Base-by-base conservation (phyloP, 1,284 basidiomycete species). In the Athelia psychrophila region DNA sequence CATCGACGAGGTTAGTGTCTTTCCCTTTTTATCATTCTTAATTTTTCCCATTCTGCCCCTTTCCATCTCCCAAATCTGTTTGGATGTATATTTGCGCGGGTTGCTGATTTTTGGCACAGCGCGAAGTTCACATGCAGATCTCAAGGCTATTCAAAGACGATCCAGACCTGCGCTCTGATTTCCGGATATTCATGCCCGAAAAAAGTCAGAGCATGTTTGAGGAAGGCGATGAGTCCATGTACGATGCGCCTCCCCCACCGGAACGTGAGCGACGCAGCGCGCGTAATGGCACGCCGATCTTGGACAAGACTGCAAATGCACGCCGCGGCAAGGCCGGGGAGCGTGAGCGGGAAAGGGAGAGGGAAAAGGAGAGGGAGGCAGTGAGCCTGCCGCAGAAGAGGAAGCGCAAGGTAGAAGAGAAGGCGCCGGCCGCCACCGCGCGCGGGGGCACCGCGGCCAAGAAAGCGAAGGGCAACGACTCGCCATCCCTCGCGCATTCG, bases 161-260 rank as follows among this genome's bases (percentile, higher is more conserved):
- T 1, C 91, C 92, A 1, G 95, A 98, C 66, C 75, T 98, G 15
- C 81, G 94, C 46, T 84, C 88, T 54, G 95, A 96, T 64, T 97
- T 98, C 67, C 87, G 90, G 57, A 84, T 95, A 57, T 98, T 97
- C 71, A 80, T 98, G 64, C 93, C 94, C 1, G 91, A 90, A 58
- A 74, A 76, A 57, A 74, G 73, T 45, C 75, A 78, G 49, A 71
- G 73, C 52, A 63, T 78, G 47, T 68, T 80, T 19, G 79, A 81
- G 49, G 78, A 81, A 53, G 51, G 66, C 46, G 66, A 72, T 42
- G 62, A 68, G 19, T 54, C 49, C 23, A 45, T 47, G 27, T 49
- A 20, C 25, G 51, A 65, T 25, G 58, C 60, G 19, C 24, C 57
- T 5, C 63, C 62, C 22, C 59, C 64, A 19, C 54, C 56, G 3